Conservation (phyloP, 2,329 filamentous ascomycete species). For the Aspergillus sp. region DNA sequence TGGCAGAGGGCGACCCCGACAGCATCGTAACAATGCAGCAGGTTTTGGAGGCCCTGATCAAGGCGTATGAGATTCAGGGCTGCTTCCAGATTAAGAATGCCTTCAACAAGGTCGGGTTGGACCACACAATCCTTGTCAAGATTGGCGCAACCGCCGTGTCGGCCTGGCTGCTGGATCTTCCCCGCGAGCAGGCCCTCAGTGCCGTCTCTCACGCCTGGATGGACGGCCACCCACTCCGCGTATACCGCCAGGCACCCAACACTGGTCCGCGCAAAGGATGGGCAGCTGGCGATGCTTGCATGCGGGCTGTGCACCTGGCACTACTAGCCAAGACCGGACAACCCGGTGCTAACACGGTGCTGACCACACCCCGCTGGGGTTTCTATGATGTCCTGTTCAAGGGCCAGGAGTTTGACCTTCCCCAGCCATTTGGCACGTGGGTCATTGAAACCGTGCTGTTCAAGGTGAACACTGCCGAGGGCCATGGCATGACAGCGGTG, state of each 20-base stretch:
- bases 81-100: constrained; percentile 39
- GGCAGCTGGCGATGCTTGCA: constrained; percentile 46
- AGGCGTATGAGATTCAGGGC: constrained; percentile 49
- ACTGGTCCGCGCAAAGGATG: constrained; percentile 46
- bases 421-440: constrained; percentile 24
- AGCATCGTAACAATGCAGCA: constrained; percentile 34
- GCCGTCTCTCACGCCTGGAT: constrained; percentile 45
- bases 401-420: constrained; percentile 20
- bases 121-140: constrained; percentile 48
- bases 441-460: constrained; percentile 28
- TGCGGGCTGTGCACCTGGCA: constrained; percentile 43
- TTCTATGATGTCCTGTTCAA: constrained; percentile 35
- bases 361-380: constrained; percentile 39
- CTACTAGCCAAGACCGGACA: constrained; percentile 33
- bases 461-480: constrained; percentile 35
- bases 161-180: constrained; percentile 41
- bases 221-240: constrained; percentile 41
- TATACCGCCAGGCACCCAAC: constrained; percentile 38
- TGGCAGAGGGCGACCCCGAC: background rate
- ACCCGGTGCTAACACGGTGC: constrained; percentile 29
- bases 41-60: constrained; percentile 39
- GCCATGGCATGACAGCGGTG: constrained; percentile 37
- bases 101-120: constrained; percentile 45
- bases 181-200: constrained; percentile 34
- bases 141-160: constrained; percentile 44